These are phyloP conservation scores for Plasmodium relictum DNA, from an alignment of 169 alveolate genomes.

Conservation along the genomic window DNA sequence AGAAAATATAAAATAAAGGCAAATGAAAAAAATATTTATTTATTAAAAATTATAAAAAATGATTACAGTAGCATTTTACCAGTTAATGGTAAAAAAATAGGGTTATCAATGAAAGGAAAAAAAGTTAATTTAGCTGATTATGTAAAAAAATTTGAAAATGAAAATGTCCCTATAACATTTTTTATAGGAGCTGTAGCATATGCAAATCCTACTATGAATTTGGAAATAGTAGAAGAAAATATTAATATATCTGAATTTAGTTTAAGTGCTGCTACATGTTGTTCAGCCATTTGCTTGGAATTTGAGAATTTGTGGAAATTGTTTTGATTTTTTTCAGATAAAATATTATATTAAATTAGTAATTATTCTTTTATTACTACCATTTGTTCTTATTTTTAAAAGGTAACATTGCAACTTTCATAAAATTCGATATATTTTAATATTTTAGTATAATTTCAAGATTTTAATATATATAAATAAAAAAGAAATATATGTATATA, in stretches of 20 bases:
- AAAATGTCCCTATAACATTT: slow-evolving; percentile 84
- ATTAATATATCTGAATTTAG: slow-evolving; percentile 89
- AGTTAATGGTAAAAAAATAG: slow-evolving; percentile 87
- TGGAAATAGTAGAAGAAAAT: slow-evolving; percentile 84
- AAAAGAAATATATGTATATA: no score
- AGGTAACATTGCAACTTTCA: no score
- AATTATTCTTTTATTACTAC: no score
- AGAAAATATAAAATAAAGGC: slow-evolving; percentile 88
- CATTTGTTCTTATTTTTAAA: no score
- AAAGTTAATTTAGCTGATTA: slow-evolving; percentile 82
- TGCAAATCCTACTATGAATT: slow-evolving; percentile 87
- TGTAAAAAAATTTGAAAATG: slow-evolving; percentile 79
- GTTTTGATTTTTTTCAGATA: background rate
- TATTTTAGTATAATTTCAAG: no score
- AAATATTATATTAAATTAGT: background rate
- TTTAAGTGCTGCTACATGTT: slow-evolving; percentile 91
- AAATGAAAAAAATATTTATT: slow-evolving; percentile 82
- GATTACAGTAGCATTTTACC: slow-evolving; percentile 87
- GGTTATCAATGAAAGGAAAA: slow-evolving; percentile 87
- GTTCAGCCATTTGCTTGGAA: slow-evolving; percentile 88
- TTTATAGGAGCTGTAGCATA: slow-evolving; percentile 91
- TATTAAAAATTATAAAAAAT: slow-evolving; percentile 89
- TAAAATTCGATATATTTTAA: no score
- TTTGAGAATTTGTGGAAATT: slow-evolving; percentile 84
- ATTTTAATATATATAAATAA: no score